Conservation (phyloP, 345 rosid genomes). For the Erucastrum elatum region DNA sequence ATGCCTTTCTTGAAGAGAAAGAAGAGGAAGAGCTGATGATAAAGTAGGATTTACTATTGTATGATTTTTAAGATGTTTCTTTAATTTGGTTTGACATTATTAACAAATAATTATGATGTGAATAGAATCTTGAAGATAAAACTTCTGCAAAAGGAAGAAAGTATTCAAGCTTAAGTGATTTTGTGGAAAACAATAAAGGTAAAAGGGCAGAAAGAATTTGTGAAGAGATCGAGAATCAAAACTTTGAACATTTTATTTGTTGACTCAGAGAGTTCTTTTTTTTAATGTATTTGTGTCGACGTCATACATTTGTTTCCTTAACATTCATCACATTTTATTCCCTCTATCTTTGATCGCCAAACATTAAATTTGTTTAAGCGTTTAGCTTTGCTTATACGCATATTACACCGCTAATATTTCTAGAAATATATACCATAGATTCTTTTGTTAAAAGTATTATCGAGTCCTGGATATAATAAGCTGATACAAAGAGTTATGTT, state of each 20-base stretch:
- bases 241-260: not conserved
- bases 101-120: slow-evolving; percentile 26
- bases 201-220: not conserved
- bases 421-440: not conserved
- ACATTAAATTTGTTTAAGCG: not conserved
- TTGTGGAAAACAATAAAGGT: slow-evolving; percentile 5
- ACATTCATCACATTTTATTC: not conserved
- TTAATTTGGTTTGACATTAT: not conserved
- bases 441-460: not conserved
- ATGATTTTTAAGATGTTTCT: not conserved
- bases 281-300: not conserved
- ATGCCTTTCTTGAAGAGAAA: slow-evolving; percentile 43
- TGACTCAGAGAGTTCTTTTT: not conserved
- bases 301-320: not conserved
- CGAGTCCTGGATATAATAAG: not conserved
- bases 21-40: slow-evolving; percentile 22
- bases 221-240: slow-evolving; percentile 4
- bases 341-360: not conserved
- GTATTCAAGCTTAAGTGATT: not conserved
- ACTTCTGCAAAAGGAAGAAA: not conserved
- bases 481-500: not conserved
- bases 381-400: not conserved
- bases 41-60: not conserved
- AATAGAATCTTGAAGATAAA: slow-evolving; percentile 3
- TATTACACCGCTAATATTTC: no score